Conservation (phyloP, 164 flowering plant species). For the Brasenia schreberi region DNA sequence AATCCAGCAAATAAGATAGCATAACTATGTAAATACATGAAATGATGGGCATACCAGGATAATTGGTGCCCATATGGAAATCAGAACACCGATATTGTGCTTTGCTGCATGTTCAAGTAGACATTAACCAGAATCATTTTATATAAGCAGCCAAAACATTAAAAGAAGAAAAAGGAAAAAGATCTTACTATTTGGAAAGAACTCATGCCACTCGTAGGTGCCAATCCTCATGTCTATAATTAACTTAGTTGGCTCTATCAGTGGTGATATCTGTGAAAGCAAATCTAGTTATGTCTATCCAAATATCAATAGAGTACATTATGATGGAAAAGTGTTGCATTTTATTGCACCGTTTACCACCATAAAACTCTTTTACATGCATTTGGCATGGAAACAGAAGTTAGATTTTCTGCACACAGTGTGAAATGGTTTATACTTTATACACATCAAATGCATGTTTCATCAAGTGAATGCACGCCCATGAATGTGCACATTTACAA, state of each 20-base stretch:
- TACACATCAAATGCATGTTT: too few species aligned
- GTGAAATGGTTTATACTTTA: too few species aligned
- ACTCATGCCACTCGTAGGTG: slow-evolving; percentile 88
- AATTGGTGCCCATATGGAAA: slow-evolving; percentile 93
- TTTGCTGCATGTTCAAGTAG: slow-evolving; percentile 29
- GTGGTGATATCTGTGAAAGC: slow-evolving; percentile 51
- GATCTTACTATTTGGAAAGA: slow-evolving; percentile 70
- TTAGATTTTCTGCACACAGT: too few species aligned
- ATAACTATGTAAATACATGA: neutral
- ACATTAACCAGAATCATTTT: too few species aligned
- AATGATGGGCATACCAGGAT: slow-evolving; percentile 49
- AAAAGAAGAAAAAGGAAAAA: neutral
- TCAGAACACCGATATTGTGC: slow-evolving; percentile 60
- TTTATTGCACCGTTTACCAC: too few species aligned
- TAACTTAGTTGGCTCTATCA: slow-evolving; percentile 62
- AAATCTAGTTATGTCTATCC: neutral
- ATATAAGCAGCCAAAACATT: neutral
- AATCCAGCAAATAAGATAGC: neutral
- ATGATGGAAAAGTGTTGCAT: too few species aligned
- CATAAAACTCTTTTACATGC: too few species aligned
- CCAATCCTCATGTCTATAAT: slow-evolving; percentile 42
- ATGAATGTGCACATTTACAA: too few species aligned
- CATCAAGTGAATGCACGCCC: too few species aligned
- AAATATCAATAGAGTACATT: too few species aligned
- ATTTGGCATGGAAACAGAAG: too few species aligned